Conservation (phyloP, 208 protist genomes). For the Crithidia bombi region DNA sequence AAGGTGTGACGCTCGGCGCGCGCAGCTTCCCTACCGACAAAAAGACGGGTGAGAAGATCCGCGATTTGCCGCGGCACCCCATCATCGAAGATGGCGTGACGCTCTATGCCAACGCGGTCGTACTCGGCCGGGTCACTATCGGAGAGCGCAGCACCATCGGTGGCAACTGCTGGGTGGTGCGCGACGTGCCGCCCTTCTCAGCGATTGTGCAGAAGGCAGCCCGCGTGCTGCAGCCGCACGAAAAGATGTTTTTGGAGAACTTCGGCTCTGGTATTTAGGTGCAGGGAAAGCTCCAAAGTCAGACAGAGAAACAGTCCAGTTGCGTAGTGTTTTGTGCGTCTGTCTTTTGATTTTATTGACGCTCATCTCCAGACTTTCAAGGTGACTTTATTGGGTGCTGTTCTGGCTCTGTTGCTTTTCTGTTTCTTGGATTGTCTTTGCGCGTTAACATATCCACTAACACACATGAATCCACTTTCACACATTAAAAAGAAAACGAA, state of each 20-base stretch:
- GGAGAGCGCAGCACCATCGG: constrained; percentile 78
- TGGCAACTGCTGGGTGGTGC: constrained; percentile 68
- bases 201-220: constrained; percentile 57
- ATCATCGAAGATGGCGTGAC: constrained; percentile 84
- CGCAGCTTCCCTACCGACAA: constrained; percentile 65
- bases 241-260: constrained; percentile 60
- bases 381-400: not conserved
- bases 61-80: constrained; percentile 78
- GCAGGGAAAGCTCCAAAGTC: no score
- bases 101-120: constrained; percentile 82
- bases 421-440: not conserved
- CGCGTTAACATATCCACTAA: no score
- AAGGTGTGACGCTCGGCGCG: constrained; percentile 89
- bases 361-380: no score
- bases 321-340: no score
- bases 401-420: not conserved
- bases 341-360: no score
- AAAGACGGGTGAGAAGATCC: constrained; percentile 59
- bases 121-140: constrained; percentile 84
- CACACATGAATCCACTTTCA: no score
- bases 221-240: constrained; percentile 34
- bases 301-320: not conserved
- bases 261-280: constrained; percentile 60
- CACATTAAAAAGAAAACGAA: no score
- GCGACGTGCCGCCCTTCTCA: constrained; percentile 56